Base-by-base conservation (phyloP, 1,139 yeast species). In the Lodderomyces pseudojiufengensis region DNA sequence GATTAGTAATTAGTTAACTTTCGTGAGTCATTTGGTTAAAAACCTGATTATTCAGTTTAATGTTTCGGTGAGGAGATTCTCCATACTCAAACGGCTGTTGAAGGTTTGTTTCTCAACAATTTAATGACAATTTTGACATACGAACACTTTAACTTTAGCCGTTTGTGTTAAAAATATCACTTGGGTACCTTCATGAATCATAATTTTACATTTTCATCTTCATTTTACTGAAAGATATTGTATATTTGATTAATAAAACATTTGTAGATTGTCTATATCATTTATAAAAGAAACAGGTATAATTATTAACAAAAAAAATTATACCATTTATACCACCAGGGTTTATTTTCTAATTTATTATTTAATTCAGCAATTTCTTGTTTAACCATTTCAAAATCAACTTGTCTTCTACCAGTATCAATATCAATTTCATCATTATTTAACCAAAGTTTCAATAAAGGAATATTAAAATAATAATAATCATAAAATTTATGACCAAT, bases 341-440 rank as follows among this genome's bases (percentile, higher is more conserved):
- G 57, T 42, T 51, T 58, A 33, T 43, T 41, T 44, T 63, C 69
- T 9, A 32, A 26, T 13, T 13, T 8, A 12, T 26, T 27, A 4
- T 25, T 20, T 14, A 21, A 21, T 14, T 32, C 35, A 7, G 68
- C 69, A 40, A 61, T 50, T 43, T 63, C 68, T 44, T 63, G 63
- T 42, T 59, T 62, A 38, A 63, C 53, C 6, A 55, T 52, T 37
- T 64, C 69, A 47, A 65, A 55, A 48, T 68, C 69, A 35, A 57
- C 53, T 38, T 65, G 67, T 47, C 69, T 57, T 52, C 74, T 59
- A 24, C 74, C 74, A 9, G 68, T 55, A 39, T 66, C 67, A 20
- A 68, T 53, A 47, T 69, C 71, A 38, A 68, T 65, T 40, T 63
- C 67, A 16, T 54, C 53, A 18, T 60, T 57, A 5, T 52, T 48